A percentile compares a stretch with the other conserved stretches of the same genome.
Evolutionary conservation across 2,329 filamentous ascomycete genomes (phyloP).

Genomic region (Fusarium verrucosum): DNA sequence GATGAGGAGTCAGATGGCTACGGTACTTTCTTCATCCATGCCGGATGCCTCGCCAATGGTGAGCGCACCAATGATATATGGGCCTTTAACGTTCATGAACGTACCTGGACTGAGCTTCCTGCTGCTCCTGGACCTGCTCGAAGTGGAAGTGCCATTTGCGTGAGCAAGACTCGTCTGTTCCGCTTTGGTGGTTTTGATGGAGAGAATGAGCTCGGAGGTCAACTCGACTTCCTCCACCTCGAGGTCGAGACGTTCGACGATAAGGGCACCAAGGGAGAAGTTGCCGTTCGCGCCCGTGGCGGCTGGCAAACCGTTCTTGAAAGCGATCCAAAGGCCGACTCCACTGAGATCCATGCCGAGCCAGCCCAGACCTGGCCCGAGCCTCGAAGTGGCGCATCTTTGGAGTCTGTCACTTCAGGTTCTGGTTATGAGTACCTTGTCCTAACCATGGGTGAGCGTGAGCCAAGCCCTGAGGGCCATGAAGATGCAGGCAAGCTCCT

Average conservation of each 20-base stretch:
- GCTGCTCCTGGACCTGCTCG: constrained; percentile 73
- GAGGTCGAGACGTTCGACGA: constrained; percentile 66
- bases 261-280: constrained; percentile 57
- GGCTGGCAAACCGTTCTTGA: constrained; percentile 64
- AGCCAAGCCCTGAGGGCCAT: constrained; percentile 60
- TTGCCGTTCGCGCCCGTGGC: constrained; percentile 60
- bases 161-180: constrained; percentile 72
- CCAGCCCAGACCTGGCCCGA: constrained; percentile 58
- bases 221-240: constrained; percentile 72
- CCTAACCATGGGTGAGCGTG: constrained; percentile 67
- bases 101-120: constrained; percentile 73
- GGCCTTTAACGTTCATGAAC: constrained; percentile 74
- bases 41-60: constrained; percentile 73
- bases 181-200: constrained; percentile 86
- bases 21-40: constrained; percentile 78
- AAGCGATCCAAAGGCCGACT: constrained; percentile 46
- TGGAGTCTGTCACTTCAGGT: constrained; percentile 66
- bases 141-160: constrained; percentile 73
- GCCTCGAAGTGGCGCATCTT: constrained; percentile 61
- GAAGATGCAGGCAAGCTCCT: constrained; percentile 63
- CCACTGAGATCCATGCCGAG: constrained; percentile 50
- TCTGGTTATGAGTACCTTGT: constrained; percentile 70
- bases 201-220: constrained; percentile 72
- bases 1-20: constrained; percentile 70
- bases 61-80: constrained; percentile 75